A percentile compares a stretch with the other conserved stretches of the same genome.
Conservation (phyloP, 2,329 filamentous ascomycete species). For the Cordyceps fumosorosea region DNA sequence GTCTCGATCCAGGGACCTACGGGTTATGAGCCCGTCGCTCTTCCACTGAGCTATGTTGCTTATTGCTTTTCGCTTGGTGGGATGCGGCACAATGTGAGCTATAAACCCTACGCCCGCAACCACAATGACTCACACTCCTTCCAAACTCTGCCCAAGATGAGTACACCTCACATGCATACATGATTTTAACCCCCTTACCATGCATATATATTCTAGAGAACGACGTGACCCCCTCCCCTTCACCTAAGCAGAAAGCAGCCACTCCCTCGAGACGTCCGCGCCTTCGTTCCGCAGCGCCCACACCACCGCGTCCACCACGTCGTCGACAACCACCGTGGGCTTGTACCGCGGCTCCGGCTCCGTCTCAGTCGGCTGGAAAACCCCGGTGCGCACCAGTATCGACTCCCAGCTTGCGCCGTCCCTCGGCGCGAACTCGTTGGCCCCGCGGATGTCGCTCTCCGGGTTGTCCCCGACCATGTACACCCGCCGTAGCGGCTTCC, state of each 20-base stretch:
- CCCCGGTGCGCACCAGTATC: constrained; percentile 73
- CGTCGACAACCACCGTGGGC: constrained; percentile 61
- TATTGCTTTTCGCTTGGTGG: not conserved
- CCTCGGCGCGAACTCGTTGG: constrained; percentile 65
- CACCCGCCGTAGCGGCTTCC: constrained; percentile 63
- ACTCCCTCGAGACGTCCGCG: constrained; percentile 28
- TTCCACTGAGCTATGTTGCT: constrained; percentile 15
- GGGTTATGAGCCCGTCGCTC: constrained; percentile 14
- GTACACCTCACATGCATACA: too few relatives aligned
- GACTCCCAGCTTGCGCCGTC: constrained; percentile 69
- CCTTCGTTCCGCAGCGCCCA: constrained; percentile 63
- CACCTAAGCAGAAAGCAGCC: constrained; percentile 18
- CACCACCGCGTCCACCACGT: constrained; percentile 69
- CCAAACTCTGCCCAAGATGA: not conserved
- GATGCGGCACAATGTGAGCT: not conserved
- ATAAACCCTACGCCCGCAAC: not conserved
- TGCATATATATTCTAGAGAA: not conserved
- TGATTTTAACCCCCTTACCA: not conserved
- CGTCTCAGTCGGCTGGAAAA: constrained; percentile 47
- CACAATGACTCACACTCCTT: not conserved
- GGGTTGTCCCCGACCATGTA: constrained; percentile 95
- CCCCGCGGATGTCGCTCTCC: constrained; percentile 83
- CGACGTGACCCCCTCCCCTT: not conserved
- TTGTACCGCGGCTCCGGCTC: constrained; percentile 47
- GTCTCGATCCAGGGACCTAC: constrained; percentile 14